Base-by-base conservation (phyloP, 495 filamentous ascomycete species). In the Entonaema liquescens region DNA sequence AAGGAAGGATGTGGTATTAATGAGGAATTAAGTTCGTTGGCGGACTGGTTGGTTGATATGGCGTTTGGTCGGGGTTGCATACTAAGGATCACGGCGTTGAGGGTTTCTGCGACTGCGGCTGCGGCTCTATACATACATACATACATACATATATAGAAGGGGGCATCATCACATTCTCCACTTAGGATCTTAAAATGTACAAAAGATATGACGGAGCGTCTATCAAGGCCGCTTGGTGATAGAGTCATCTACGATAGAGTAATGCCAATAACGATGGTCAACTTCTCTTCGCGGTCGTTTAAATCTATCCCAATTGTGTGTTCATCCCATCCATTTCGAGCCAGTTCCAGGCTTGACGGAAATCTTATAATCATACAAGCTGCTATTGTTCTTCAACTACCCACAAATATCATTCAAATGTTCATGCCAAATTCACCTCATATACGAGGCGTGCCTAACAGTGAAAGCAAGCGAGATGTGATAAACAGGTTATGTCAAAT, bases 31-130 rank as follows among this genome's bases (percentile, higher is more conserved):
- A 9, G 31, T 33, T 33, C 31, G 31, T 33, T 33, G 21, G 7
- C 12, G 49, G 28, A 11, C 33, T 52, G 29, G 12, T 44, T 29
- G 50, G 26, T 19, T 15, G 31, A 40, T 58, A 42, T 29, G 63
- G 70, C 71, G 65, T 73, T 71, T 29, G 62, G 23, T 42, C 6
- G n/a, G 31, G 35, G 15, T 61, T 72, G 65, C 70, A 72, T 72
- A 58, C n/a, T n/a, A n/a, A n/a, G 65, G 56, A 72, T 60, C 36
- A 53, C 17, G 70, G 70, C 70, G 70, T 68, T 67, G 47, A 9
- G 60, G 69, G 29, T 71, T 71, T 57, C 7, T 36, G 47, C 47
- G 23, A 26, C 40, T 62, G 29, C 66, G 66, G 52, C 7, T 36
- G 47, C 47, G 23, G 33, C 40, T 62, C 31, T 62, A 28, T 44